phyloP scores from a whole-genome alignment of 768 basidiomycete species.

The Lactarius tabidus region DNA sequence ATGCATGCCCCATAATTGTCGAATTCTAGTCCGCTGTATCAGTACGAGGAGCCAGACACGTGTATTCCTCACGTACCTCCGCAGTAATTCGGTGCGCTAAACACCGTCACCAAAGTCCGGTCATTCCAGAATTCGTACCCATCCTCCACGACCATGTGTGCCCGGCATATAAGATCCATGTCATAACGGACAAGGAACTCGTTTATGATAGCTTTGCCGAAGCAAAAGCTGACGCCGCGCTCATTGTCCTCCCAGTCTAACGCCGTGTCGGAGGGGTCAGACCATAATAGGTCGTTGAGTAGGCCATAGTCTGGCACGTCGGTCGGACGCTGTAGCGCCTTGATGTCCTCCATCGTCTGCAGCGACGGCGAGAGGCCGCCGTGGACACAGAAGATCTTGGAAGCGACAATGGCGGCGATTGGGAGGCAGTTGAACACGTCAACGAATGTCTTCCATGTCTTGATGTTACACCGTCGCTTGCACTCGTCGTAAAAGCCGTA shows the following conservation, averaged over 20 bases:
- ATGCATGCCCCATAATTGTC: constrained; percentile 95
- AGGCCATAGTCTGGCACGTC: constrained; percentile 98
- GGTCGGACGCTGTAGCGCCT: constrained; percentile 94
- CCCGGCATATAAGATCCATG: constrained; percentile 99
- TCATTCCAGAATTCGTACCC: constrained; percentile 99
- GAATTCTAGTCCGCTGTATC: constrained; percentile 57
- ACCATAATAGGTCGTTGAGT: constrained; percentile 96
- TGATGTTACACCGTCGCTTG: constrained; percentile 98
- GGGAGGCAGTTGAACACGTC: constrained; percentile 99
- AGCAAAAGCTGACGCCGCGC: constrained; percentile 97
- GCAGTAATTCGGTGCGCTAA: constrained; percentile 96
- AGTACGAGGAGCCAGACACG: constrained; percentile 9
- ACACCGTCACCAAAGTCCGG: constrained; percentile 95
- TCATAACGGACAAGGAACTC: constrained; percentile 93
- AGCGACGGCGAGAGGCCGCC: constrained; percentile 91
- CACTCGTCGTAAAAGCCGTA: constrained; percentile 99
- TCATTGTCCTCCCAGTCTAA: constrained; percentile 99
- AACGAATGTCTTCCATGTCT: constrained; percentile 99
- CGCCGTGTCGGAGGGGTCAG: constrained; percentile 96
- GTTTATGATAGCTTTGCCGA: constrained; percentile 96
- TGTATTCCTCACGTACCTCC: constrained; percentile 62
- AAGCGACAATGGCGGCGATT: constrained; percentile 96
- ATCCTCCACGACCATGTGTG: constrained; percentile 99
- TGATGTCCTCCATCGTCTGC: constrained; percentile 97
- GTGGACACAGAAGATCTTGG: constrained; percentile 99